Percentiles rank a stretch among this genome's conserved stretches.
phyloP scores from a whole-genome alignment of 106 monocot genomes.

The Narthecium ossifragum region DNA sequence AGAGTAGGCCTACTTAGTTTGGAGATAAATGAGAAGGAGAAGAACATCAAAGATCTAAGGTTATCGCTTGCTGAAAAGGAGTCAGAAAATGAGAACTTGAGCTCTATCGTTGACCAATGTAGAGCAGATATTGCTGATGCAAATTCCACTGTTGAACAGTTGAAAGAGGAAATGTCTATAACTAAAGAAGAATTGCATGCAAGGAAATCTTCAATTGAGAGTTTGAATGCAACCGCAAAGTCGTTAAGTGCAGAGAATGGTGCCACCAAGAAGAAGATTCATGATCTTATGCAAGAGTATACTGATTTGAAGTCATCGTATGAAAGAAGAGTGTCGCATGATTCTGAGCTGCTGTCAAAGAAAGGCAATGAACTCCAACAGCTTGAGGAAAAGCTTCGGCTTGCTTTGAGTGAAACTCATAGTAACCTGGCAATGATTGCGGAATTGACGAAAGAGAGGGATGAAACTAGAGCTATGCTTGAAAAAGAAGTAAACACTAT shows the following conservation, averaged over 20 bases:
- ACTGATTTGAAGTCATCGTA: conserved; percentile 46
- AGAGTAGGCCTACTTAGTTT: conserved; percentile 35
- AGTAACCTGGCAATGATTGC: conserved; percentile 24
- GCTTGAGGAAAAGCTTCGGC: conserved; percentile 44
- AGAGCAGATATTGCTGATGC: conserved; percentile 41
- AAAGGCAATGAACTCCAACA: conserved; percentile 48
- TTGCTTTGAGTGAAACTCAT: conserved; percentile 28
- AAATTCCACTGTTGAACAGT: conserved; percentile 32
- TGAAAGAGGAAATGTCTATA: conserved; percentile 42
- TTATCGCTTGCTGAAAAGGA: conserved; percentile 41
- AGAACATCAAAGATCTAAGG: conserved; percentile 37
- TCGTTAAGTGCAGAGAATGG: conserved; percentile 41
- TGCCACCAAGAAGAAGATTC: conserved; percentile 30
- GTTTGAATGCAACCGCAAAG: conserved; percentile 34
- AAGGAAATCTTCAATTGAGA: conserved; percentile 34
- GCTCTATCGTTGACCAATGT: conserved; percentile 33
- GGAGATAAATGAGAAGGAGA: conserved; percentile 70
- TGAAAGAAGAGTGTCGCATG: conserved; percentile 27
- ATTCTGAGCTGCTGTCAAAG: conserved; percentile 48
- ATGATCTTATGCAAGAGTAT: conserved; percentile 41
- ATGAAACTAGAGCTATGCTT: conserved; percentile 32
- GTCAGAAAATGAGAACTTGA: conserved; percentile 40
- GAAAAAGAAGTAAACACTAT: conserved; percentile 37
- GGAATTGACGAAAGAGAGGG: conserved; percentile 51
- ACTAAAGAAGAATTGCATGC: conserved; percentile 31